Evolutionary conservation across 2,329 filamentous ascomycete genomes (phyloP).

Genomic region (Podosphaera xanthii): DNA sequence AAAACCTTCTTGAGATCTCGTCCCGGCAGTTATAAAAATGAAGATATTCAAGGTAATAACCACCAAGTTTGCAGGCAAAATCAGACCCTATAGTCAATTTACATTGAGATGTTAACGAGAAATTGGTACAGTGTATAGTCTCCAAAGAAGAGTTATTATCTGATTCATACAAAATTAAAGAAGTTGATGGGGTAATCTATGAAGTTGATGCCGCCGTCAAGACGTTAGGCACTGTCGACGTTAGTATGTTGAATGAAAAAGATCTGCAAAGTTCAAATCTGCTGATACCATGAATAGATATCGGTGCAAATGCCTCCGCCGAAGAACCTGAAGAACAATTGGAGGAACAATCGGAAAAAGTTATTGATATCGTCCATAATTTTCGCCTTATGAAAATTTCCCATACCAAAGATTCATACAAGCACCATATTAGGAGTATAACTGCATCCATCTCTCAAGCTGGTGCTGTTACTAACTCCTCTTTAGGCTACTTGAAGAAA

Average conservation of each 20-base stretch:
- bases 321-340: constrained; percentile 52
- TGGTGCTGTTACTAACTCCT: too few relatives aligned
- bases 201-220: constrained; percentile 81
- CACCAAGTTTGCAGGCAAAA: too few relatives aligned
- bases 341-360: constrained; percentile 43
- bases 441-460: background rate
- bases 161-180: constrained; percentile 71
- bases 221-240: constrained; percentile 42
- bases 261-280: background rate
- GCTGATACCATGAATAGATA: constrained; percentile 30
- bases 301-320: constrained; percentile 88
- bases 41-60: too few relatives aligned
- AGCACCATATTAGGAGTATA: constrained; percentile 65
- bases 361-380: constrained; percentile 83
- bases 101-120: background rate
- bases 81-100: too few relatives aligned
- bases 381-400: constrained; percentile 64
- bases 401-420: constrained; percentile 78
- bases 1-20: too few relatives aligned
- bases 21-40: too few relatives aligned
- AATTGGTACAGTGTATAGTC: constrained; percentile 50
- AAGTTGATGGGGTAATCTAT: constrained; percentile 58
- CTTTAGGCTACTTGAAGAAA: constrained; percentile 62
- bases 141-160: constrained; percentile 90
- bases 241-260: constrained; percentile 19